Conservation (phyloP, 768 basidiomycete genomes). For the Asterophora parasitica region DNA sequence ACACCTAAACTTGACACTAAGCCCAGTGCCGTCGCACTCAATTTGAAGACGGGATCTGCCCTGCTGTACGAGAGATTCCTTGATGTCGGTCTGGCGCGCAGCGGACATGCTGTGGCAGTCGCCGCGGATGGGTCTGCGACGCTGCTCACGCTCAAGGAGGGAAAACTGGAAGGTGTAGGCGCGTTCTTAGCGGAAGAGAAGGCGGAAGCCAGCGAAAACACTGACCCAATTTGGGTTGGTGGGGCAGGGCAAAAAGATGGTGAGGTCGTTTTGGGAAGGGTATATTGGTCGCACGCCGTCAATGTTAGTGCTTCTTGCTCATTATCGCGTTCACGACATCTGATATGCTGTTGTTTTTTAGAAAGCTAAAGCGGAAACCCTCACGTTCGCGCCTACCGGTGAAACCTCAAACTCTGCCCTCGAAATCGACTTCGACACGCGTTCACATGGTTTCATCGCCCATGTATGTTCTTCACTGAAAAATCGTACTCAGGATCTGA, state of each 20-base stretch:
- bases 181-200: slow-evolving; percentile 40
- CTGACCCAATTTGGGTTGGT: slow-evolving; percentile 13
- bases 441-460: slow-evolving; percentile 59
- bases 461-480: slow-evolving; percentile 42
- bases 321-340: not conserved
- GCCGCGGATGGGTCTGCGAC: slow-evolving; percentile 50
- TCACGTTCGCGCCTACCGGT: slow-evolving; percentile 45
- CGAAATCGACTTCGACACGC: slow-evolving; percentile 62
- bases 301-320: not conserved
- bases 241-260: slow-evolving; percentile 5
- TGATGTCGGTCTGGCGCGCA: slow-evolving; percentile 53
- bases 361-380: slow-evolving; percentile 48
- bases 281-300: slow-evolving; percentile 19
- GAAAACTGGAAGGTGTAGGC: slow-evolving; percentile 40
- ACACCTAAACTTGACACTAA: slow-evolving; percentile 48
- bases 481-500: not conserved
- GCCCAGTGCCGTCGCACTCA: slow-evolving; percentile 29
- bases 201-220: slow-evolving; percentile 4
- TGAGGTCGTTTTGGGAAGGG: slow-evolving; percentile 11
- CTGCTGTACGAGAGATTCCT: slow-evolving; percentile 46
- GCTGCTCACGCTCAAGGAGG: slow-evolving; percentile 47
- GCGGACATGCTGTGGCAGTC: slow-evolving; percentile 60
- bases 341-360: slow-evolving; percentile 22
- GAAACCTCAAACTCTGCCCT: slow-evolving; percentile 33
- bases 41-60: not conserved